Evolutionary conservation across 1,139 yeast species (phyloP).

Genomic region (Hemisphaericaspora lyxosophila): DNA sequence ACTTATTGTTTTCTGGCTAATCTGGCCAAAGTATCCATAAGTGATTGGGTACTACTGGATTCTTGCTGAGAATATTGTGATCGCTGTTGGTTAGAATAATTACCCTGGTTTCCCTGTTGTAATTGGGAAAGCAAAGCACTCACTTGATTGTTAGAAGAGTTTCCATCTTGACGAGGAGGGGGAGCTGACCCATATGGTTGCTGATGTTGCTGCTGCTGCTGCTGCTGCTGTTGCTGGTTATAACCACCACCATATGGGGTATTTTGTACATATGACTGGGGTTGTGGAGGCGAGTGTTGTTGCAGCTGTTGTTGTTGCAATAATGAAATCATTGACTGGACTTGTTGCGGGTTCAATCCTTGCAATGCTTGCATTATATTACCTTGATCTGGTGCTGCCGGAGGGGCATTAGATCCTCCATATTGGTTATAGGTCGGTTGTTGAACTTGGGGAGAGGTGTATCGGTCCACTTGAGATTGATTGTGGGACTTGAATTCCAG

Average conservation of each 20-base stretch:
- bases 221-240: conserved; percentile 3
- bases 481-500: background rate
- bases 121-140: conserved; percentile 30
- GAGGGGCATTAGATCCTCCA: conserved; percentile 6
- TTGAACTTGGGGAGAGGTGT: background rate
- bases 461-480: background rate
- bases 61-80: conserved; percentile 14
- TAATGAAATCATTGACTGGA: conserved; percentile 48
- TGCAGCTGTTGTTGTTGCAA: conserved; percentile 29
- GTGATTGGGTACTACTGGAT: conserved; percentile 20
- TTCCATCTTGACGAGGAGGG: conserved; percentile 10
- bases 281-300: conserved; percentile 20
- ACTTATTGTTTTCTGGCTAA: conserved; percentile 25
- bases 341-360: conserved; percentile 50
- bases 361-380: conserved; percentile 38
- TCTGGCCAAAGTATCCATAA: conserved; percentile 42
- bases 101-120: conserved; percentile 14
- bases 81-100: conserved; percentile 8
- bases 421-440: conserved; percentile 11
- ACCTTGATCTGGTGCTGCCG: conserved; percentile 10
- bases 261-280: conserved; percentile 13
- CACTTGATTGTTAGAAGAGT: conserved; percentile 24
- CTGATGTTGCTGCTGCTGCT: conserved; percentile 5
- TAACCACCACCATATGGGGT: conserved; percentile 6
- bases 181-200: conserved; percentile 12